Evolutionary conservation across 1,284 basidiomycete species (phyloP), one percentile per base, ranked within the genome.

Genomic region (Cryptococcus maquisensis): DNA sequence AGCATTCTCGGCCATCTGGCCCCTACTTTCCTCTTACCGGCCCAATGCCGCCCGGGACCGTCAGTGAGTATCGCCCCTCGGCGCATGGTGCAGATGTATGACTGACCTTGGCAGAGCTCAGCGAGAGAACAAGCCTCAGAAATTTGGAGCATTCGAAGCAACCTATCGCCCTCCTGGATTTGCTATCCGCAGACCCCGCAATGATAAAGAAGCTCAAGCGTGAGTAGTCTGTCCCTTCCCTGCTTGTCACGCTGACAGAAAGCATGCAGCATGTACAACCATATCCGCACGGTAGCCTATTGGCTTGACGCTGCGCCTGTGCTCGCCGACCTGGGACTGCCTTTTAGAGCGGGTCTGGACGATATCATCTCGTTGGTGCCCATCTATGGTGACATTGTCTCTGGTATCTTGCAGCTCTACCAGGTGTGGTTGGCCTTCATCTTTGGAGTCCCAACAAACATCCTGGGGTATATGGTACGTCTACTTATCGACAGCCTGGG

Each of bases 361-460:
- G 76, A 77, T 52, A 62, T 77, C 47, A 73, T 77, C 59, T 72
- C 69, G 7, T 67, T 77, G 21, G 65, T 77, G 7, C 76, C 76
- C 4, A 56, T 77, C 21, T 76, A 74, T 48, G 76, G 76, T 37
- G 76, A 77, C 49, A 52, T 74, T n/a, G 32, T 73, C 4, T 65
- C 71, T 1, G 74, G 68, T 8, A 41, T 77, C 3, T 47, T 77
- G 16, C 71, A 73, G 55, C 65, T 77, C 28, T 77, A 77, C 57
- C 69, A 71, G 59, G 71, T 77, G 8, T 75, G 63, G 59, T 57
- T 77, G 21, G 68, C 63, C 36, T 74, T 67, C 55, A 53, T 77
- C 8, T 75, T 76, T 51, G 75, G 75, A 8, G 62, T 71, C 4
- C 68, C 71, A 2, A 35, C 38, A 5, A 43, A 60, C 2, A 56